A percentile compares a stretch with the other conserved stretches of the same genome.
Evolutionary conservation across 106 monocot genomes (phyloP).

Genomic region (Apostasia ramifera): DNA sequence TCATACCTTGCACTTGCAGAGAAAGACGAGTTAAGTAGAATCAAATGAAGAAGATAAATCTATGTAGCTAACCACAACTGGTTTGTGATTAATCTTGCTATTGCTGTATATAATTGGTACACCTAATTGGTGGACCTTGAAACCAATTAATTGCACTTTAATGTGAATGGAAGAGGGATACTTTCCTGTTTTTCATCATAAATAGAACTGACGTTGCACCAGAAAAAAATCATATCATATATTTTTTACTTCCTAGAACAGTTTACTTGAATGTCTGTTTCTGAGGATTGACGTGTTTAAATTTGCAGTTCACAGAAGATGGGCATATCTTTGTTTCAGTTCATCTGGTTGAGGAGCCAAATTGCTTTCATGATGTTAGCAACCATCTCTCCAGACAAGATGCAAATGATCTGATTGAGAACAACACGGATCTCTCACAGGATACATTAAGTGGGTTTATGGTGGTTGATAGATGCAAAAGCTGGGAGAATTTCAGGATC

Average conservation of each 20-base stretch:
- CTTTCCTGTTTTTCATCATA: too few relatives aligned
- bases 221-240: neutral
- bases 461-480: slow-evolving; percentile 43
- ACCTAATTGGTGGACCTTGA: too few relatives aligned
- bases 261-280: neutral
- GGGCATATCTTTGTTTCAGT: slow-evolving; percentile 77
- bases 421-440: slow-evolving; percentile 10
- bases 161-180: too few relatives aligned
- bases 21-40: too few relatives aligned
- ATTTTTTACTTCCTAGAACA: neutral
- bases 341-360: slow-evolving; percentile 48
- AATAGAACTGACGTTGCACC: too few relatives aligned
- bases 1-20: too few relatives aligned
- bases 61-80: too few relatives aligned
- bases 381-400: slow-evolving; percentile 4
- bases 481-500: slow-evolving; percentile 44
- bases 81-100: too few relatives aligned
- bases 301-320: slow-evolving; percentile 73
- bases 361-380: slow-evolving; percentile 11
- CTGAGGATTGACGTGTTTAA: neutral
- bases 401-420: neutral
- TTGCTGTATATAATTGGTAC: too few relatives aligned
- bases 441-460: slow-evolving; percentile 56
- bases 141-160: too few relatives aligned
- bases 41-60: too few relatives aligned